phyloP scores from a whole-genome alignment of 2,329 filamentous ascomycete species.

The Cordyceps militaris region DNA sequence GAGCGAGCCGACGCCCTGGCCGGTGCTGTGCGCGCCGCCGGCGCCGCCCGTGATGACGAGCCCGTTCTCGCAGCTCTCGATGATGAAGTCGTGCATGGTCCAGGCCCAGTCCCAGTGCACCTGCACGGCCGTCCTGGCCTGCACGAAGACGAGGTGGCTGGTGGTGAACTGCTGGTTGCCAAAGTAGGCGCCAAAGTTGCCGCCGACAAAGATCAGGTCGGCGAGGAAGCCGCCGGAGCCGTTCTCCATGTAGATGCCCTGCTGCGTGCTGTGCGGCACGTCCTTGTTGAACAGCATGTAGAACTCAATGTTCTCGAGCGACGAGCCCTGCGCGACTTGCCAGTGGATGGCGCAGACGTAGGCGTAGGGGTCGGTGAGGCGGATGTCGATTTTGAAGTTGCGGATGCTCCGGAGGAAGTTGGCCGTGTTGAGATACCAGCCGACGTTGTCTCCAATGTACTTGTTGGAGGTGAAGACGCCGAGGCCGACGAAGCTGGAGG shows the following conservation, averaged over 20 bases:
- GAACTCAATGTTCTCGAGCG: background rate
- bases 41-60: background rate
- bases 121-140: slow-evolving; percentile 52
- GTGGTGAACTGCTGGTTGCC: slow-evolving; percentile 62
- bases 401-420: slow-evolving; percentile 4
- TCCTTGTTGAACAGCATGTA: background rate
- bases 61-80: background rate
- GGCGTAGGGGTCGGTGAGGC: slow-evolving; percentile 6
- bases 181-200: background rate
- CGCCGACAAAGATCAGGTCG: background rate
- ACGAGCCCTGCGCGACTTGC: slow-evolving; percentile 8
- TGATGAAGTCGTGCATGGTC: slow-evolving; percentile 29
- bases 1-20: background rate
- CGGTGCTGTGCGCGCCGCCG: background rate
- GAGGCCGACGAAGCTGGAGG: slow-evolving; percentile 1
- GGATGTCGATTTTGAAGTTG: slow-evolving; percentile 11
- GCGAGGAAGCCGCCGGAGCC: background rate
- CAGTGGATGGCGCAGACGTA: slow-evolving; percentile 12
- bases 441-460: background rate
- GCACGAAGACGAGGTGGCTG: slow-evolving; percentile 57
- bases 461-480: slow-evolving; percentile 8
- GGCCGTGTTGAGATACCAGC: slow-evolving; percentile 6
- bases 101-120: slow-evolving; percentile 69
- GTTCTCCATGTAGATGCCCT: slow-evolving; percentile 9
- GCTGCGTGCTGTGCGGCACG: background rate